A percentile compares a stretch with the other conserved stretches of the same genome.
Evolutionary conservation across 164 flowering plant genomes (phyloP).

Genomic region (Taxillus chinensis): DNA sequence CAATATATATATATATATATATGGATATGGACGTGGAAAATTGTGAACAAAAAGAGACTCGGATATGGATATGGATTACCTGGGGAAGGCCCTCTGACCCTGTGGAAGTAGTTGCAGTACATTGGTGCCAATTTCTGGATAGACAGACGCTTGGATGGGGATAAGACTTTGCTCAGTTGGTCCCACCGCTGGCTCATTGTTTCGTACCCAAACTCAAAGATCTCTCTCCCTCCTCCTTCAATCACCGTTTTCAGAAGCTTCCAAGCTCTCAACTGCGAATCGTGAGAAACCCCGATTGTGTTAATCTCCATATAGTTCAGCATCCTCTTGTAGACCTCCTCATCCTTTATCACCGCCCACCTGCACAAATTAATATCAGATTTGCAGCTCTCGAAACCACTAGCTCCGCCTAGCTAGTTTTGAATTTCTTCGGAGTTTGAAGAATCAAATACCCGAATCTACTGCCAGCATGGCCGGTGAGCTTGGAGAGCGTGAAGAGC

Average conservation of each 20-base stretch:
- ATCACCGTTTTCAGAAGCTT: constrained; percentile 38
- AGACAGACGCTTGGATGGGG: constrained; percentile 34
- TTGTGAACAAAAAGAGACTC: too few species aligned
- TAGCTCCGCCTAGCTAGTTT: too few species aligned
- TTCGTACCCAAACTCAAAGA: constrained; percentile 36
- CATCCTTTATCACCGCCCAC: constrained; percentile 71
- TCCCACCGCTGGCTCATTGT: constrained; percentile 44
- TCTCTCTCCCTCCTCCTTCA: constrained; percentile 21
- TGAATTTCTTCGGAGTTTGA: too few species aligned
- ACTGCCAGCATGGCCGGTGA: constrained; percentile 72
- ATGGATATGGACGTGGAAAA: too few species aligned
- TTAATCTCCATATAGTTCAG: constrained; percentile 10
- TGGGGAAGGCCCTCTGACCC: constrained; percentile 45
- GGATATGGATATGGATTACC: too few species aligned
- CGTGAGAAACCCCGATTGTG: constrained; percentile 43
- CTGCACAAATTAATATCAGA: constrained; percentile 24
- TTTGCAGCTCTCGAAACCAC: too few species aligned
- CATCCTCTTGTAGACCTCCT: constrained; percentile 37
- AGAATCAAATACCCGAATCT: constrained; percentile 48
- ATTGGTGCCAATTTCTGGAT: constrained; percentile 34
- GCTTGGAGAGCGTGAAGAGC: constrained; percentile 66
- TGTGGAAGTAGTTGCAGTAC: constrained; percentile 38
- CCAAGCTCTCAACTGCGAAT: constrained; percentile 49
- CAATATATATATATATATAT: too few species aligned
- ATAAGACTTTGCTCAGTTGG: constrained; percentile 21